These are phyloP conservation scores for Macroventuria anomochaeta DNA, from an alignment of 2,329 filamentous ascomycete genomes.

Conservation along the genomic window DNA sequence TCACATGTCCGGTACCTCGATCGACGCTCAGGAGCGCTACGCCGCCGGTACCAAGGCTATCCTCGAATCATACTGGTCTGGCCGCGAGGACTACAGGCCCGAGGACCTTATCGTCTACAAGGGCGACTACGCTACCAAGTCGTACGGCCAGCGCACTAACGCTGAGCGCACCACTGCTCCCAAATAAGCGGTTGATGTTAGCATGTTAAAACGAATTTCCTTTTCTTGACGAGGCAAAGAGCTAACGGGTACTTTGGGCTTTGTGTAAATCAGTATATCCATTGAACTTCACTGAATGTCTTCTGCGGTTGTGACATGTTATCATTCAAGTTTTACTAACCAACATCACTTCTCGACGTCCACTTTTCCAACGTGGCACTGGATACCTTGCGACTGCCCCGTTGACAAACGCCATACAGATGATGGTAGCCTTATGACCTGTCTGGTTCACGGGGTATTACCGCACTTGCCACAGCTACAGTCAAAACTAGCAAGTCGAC, in stretches of 20 bases:
- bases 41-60: conserved; percentile 88
- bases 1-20: conserved; percentile 98
- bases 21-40: conserved; percentile 88
- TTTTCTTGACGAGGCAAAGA: conserved; percentile 19
- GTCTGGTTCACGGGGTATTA: too few species aligned
- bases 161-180: conserved; percentile 14
- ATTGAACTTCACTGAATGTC: conserved; percentile 24
- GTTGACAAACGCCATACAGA: too few species aligned
- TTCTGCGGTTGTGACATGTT: too few species aligned
- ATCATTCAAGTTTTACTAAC: too few species aligned
- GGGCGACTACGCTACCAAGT: conserved; percentile 94
- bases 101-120: conserved; percentile 89
- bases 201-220: conserved; percentile 28
- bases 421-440: too few species aligned
- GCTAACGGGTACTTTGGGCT: conserved; percentile 22
- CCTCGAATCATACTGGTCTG: conserved; percentile 87
- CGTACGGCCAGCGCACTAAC: conserved; percentile 77
- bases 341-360: too few species aligned
- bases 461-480: too few species aligned
- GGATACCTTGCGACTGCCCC: too few species aligned
- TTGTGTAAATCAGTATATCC: conserved; percentile 35
- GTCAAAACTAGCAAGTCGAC: too few species aligned
- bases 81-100: conserved; percentile 83
- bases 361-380: too few species aligned
- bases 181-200: conserved; percentile 25